These are phyloP conservation scores for Laburnicola sp. DNA, from an alignment of 2,329 filamentous ascomycete genomes.

Conservation along the genomic window DNA sequence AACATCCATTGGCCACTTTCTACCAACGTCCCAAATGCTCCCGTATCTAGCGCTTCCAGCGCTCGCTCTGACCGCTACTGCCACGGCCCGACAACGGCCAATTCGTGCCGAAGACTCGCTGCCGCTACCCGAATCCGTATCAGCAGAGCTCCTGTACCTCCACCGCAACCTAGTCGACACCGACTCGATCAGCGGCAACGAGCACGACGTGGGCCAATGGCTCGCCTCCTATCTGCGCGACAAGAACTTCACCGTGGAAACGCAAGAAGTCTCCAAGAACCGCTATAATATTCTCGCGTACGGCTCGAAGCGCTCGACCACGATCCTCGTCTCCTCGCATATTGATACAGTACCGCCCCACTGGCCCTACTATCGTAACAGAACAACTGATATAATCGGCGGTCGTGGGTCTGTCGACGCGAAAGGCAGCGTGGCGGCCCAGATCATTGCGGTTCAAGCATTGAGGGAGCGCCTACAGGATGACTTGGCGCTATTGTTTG, in stretches of 20 bases:
- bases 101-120: conserved; percentile 8
- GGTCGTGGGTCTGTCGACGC: conserved; percentile 73
- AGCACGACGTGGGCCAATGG: conserved; percentile 69
- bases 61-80: conserved; percentile 15
- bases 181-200: conserved; percentile 70
- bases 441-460: conserved; percentile 68
- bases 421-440: conserved; percentile 65
- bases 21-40: conserved; percentile 19
- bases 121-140: conserved; percentile 24
- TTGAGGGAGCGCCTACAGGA: conserved; percentile 52
- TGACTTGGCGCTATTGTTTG: conserved; percentile 59
- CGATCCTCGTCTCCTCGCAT: conserved; percentile 73
- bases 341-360: conserved; percentile 75
- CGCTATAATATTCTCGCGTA: conserved; percentile 81
- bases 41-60: conserved; percentile 18
- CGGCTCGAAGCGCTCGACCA: conserved; percentile 55
- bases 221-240: conserved; percentile 67
- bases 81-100: conserved; percentile 6
- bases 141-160: conserved; percentile 64
- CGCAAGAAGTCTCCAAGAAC: conserved; percentile 54
- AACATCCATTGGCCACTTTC: neutral
- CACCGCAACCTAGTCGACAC: conserved; percentile 76
- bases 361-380: conserved; percentile 65
- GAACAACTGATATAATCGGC: conserved; percentile 58
- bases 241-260: conserved; percentile 65